phyloP scores from a whole-genome alignment of 495 filamentous ascomycete genomes.

The Penicillium atrosanguineum region DNA sequence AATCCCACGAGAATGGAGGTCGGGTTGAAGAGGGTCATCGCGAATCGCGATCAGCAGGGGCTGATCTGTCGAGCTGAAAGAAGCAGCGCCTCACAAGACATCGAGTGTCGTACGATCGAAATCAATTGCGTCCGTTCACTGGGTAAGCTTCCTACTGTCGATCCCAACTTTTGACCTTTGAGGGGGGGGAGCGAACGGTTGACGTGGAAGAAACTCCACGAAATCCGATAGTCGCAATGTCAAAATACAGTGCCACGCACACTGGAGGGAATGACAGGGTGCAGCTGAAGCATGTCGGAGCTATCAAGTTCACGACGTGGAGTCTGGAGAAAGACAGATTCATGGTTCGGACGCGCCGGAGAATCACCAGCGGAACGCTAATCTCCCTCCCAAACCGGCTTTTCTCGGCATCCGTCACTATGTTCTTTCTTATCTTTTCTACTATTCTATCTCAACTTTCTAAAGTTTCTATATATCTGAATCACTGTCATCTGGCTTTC shows the following conservation, averaged over 20 bases:
- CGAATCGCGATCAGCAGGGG: slow-evolving; percentile 39
- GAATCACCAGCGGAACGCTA: slow-evolving; percentile 22
- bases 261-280: slow-evolving; percentile 5
- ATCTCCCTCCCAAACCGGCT: slow-evolving; percentile 15
- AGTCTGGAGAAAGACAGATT: slow-evolving; percentile 21
- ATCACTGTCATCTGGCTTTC: background rate
- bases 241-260: slow-evolving; percentile 5
- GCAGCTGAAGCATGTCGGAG: slow-evolving; percentile 17
- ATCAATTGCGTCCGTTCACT: slow-evolving; percentile 26
- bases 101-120: slow-evolving; percentile 16
- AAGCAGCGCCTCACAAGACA: slow-evolving; percentile 17
- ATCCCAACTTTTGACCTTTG: slow-evolving; percentile 10
- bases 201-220: background rate
- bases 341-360: slow-evolving; percentile 29
- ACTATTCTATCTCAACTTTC: background rate
- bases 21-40: slow-evolving; percentile 60
- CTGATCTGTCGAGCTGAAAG: slow-evolving; percentile 34
- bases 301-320: background rate
- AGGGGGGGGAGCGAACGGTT: background rate
- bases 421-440: background rate
- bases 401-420: slow-evolving; percentile 13
- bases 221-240: background rate
- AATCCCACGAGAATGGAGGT: slow-evolving; percentile 82
- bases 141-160: slow-evolving; percentile 5
- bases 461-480: background rate